Evolutionary conservation across 345 rosid species (phyloP).

Genomic region (Lepidium aucheri): DNA sequence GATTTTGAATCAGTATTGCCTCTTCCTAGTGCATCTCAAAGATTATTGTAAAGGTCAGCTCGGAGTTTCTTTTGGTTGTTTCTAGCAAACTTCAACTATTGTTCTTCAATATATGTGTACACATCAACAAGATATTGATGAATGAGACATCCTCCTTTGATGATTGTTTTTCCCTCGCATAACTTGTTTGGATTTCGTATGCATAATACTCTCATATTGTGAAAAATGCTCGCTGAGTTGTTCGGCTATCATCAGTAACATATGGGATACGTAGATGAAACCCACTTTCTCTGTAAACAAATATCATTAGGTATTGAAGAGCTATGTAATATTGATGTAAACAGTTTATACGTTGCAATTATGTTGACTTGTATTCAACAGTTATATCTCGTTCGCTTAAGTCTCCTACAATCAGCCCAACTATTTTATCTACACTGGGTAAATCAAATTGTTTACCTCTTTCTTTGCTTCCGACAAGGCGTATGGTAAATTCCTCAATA

Average conservation of each 20-base stretch:
- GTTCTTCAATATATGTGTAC: background rate
- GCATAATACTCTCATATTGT: background rate
- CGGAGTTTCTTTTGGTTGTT: background rate
- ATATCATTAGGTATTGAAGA: background rate
- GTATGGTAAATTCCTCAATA: background rate
- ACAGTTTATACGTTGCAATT: background rate
- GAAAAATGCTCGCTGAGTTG: background rate
- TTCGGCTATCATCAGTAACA: fast-evolving
- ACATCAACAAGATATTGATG: background rate
- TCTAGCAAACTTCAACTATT: background rate
- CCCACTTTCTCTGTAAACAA: background rate
- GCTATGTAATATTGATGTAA: no score
- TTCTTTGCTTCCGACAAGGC: background rate
- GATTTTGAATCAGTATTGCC: background rate
- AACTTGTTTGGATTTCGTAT: background rate
- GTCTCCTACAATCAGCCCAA: background rate
- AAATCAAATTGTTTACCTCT: background rate
- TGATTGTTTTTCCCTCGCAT: background rate
- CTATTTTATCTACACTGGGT: background rate
- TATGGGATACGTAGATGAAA: background rate
- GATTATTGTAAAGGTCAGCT: background rate
- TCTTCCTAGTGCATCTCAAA: background rate
- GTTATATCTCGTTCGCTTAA: background rate
- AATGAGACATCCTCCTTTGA: background rate
- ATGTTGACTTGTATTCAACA: background rate